phyloP scores from a whole-genome alignment of 441 rosid genomes.

The Erodium texanum region DNA sequence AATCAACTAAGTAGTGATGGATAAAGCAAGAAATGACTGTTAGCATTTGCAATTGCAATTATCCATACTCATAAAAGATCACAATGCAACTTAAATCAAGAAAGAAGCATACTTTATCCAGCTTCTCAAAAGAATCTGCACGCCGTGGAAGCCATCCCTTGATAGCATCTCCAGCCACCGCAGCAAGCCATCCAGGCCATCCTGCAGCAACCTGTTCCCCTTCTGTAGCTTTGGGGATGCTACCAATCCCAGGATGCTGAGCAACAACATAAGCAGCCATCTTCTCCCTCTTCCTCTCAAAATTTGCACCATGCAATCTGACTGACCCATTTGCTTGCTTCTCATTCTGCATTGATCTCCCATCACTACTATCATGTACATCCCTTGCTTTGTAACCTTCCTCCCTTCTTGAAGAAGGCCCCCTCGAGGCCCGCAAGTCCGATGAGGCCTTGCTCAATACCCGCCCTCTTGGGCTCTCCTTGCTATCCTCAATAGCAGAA shows the following conservation, averaged over 20 bases:
- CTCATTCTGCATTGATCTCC: slow-evolving; percentile 46
- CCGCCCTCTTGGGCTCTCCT: slow-evolving; percentile 71
- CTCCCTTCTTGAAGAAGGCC: slow-evolving; percentile 67
- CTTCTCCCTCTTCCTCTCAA: slow-evolving; percentile 64
- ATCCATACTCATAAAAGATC: neutral
- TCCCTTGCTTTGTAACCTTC: slow-evolving; percentile 51
- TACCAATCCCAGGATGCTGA: slow-evolving; percentile 58
- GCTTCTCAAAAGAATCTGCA: slow-evolving; percentile 94
- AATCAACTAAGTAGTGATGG: neutral
- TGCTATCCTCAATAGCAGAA: slow-evolving; percentile 76
- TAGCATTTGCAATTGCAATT: neutral
- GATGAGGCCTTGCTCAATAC: slow-evolving; percentile 50
- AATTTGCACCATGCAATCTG: slow-evolving; percentile 44
- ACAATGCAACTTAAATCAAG: slow-evolving; percentile 8
- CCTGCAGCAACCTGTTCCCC: slow-evolving; percentile 97
- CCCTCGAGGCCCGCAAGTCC: slow-evolving; percentile 52
- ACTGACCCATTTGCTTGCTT: slow-evolving; percentile 56
- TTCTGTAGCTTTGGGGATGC: slow-evolving; percentile 67
- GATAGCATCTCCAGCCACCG: slow-evolving; percentile 95
- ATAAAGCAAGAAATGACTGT: slow-evolving; percentile 5
- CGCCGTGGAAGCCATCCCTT: slow-evolving; percentile 91
- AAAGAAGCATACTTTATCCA: slow-evolving; percentile 64
- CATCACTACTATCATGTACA: slow-evolving; percentile 47
- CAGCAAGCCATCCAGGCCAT: slow-evolving; percentile 94
- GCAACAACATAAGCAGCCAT: slow-evolving; percentile 35